Base-by-base conservation (phyloP, 257 asterid genomes). In the Primulina tabacum region DNA sequence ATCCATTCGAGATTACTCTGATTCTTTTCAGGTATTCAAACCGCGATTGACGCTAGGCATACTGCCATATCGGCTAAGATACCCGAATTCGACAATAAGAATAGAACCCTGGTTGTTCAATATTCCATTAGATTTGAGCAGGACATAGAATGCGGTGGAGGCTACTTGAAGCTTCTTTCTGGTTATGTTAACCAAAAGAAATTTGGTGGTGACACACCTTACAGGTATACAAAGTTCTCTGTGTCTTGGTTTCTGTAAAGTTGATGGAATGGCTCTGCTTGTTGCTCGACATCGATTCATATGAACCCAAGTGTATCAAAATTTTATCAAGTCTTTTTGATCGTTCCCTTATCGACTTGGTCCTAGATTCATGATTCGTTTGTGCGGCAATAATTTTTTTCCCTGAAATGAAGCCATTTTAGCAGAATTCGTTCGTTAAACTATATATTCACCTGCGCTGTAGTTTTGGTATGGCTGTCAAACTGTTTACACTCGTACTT, bases 71-170 rank as follows among this genome's bases (percentile, higher is more conserved):
- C 99, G 28, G 99, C 99, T 12, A 94, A 94, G 88, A 76, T 91
- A 75, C 95, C 97, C 1, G 96, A 91, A 57, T 91, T 91, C 81
- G 89, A 84, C 86, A 94, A 94, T 89, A 94, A 82, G 85, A 86
- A 94, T 65, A 88, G 92, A 70, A 91, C 97, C 7, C 79, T 94
- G 81, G 96, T 94, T 65, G 73, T 94, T 50, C 99, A 94, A 59
- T 94, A 89, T 63, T 94, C 99, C 58, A 89, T 94, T 58, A 89
- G 85, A 76, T 58, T 91, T 43, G 99, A 94, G 82, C 97, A 94
- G 78, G 97, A 93, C 79, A 93, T 93, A 62, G 99, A 93, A 80
- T 93, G 99, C 58, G 99, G 99, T 28, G 99, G 99, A 5, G 99
- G 97, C 55, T 93, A 93, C 58, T 83, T 93, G 30, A 93, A 93